Conservation (phyloP, 495 filamentous ascomycete genomes). For the Penicillium paxilli region DNA sequence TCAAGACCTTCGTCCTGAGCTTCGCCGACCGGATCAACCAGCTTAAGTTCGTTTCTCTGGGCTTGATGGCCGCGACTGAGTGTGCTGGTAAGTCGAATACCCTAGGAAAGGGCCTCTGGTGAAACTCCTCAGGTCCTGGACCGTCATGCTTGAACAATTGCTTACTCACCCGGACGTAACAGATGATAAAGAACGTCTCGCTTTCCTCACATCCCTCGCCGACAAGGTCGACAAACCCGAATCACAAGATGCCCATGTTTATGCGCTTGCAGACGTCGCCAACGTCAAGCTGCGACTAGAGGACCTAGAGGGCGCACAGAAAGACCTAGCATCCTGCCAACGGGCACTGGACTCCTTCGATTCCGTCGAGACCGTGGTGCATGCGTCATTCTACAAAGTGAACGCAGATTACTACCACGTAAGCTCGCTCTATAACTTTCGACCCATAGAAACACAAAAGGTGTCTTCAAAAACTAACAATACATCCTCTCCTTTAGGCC, state of each 20-base stretch:
- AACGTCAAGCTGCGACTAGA: constrained; percentile 78
- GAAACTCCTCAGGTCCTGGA: neutral
- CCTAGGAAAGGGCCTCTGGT: neutral
- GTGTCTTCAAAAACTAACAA: neutral
- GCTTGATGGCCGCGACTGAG: constrained; percentile 81
- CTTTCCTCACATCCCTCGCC: constrained; percentile 80
- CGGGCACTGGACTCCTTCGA: constrained; percentile 88
- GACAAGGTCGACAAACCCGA: constrained; percentile 88
- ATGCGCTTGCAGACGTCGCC: constrained; percentile 87
- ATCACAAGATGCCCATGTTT: constrained; percentile 95
- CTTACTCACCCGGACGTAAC: constrained; percentile 1
- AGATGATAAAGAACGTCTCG: constrained; percentile 87
- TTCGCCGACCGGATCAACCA: constrained; percentile 99
- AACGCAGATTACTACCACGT: constrained; percentile 94
- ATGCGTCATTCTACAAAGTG: constrained; percentile 94
- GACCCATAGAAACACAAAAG: neutral
- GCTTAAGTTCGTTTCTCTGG: constrained; percentile 90
- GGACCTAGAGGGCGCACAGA: constrained; percentile 73
- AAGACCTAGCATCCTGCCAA: constrained; percentile 85
- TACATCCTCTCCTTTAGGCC: constrained; percentile 43
- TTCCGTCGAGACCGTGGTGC: constrained; percentile 92
- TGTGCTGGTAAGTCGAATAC: constrained; percentile 65
- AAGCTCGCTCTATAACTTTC: constrained; percentile 7
- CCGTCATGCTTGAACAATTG: neutral
- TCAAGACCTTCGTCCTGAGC: constrained; percentile 90